These are phyloP conservation scores for Mycena capillaripes DNA, from an alignment of 768 basidiomycete species.

Conservation along the genomic window DNA sequence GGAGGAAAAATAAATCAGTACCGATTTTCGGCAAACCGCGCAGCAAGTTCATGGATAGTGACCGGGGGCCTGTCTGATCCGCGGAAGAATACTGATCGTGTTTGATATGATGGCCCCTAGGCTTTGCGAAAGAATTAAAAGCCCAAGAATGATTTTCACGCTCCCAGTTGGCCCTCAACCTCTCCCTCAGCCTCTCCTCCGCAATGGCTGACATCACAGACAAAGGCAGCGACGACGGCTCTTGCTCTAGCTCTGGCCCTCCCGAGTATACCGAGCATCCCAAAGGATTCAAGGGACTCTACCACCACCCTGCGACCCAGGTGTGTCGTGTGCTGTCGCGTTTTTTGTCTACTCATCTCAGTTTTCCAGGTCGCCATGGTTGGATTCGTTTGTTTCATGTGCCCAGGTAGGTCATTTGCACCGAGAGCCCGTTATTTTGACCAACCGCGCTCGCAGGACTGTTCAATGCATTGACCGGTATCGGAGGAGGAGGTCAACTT, in stretches of 20 bases:
- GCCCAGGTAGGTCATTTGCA: constrained; percentile 54
- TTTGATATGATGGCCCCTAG: neutral
- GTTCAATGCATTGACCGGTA: constrained; percentile 84
- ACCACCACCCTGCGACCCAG: constrained; percentile 68
- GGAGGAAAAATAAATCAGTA: too few species aligned
- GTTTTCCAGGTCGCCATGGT: constrained; percentile 57
- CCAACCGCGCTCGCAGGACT: constrained; percentile 60
- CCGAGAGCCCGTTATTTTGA: neutral
- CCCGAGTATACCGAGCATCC: constrained; percentile 53
- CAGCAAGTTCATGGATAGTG: too few species aligned
- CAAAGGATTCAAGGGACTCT: constrained; percentile 62
- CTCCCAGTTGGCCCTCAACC: constrained; percentile 27
- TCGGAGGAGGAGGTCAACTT: constrained; percentile 85
- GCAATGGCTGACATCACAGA: constrained; percentile 38
- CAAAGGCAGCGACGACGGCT: constrained; percentile 44
- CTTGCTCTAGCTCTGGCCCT: constrained; percentile 33
- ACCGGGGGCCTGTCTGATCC: too few species aligned
- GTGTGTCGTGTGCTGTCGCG: constrained; percentile 37
- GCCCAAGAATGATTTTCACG: neutral
- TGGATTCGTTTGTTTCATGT: constrained; percentile 71
- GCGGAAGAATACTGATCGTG: too few species aligned
- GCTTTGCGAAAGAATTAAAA: neutral
- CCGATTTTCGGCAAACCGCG: too few species aligned
- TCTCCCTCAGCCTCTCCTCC: constrained; percentile 26
- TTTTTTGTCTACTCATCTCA: neutral